Percentiles rank a stretch among this genome's conserved stretches.
phyloP scores from a whole-genome alignment of 2,329 filamentous ascomycete species.

The Fusarium napiforme region DNA sequence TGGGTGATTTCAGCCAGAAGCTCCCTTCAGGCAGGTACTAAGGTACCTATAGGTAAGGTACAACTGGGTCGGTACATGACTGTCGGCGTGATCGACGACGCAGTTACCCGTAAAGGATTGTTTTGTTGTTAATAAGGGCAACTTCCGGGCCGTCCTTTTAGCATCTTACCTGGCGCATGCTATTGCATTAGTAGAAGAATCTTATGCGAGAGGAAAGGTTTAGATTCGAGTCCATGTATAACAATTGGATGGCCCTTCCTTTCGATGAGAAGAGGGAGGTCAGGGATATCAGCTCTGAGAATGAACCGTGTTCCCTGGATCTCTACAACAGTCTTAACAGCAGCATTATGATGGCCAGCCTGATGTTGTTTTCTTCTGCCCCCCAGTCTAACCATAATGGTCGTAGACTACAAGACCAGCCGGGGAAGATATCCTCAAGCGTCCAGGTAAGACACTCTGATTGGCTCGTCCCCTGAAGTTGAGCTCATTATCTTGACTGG shows the following conservation, averaged over 20 bases:
- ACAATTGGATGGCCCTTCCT: slow-evolving; percentile 32
- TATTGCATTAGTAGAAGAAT: slow-evolving; percentile 22
- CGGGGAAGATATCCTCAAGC: slow-evolving; percentile 33
- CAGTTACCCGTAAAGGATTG: slow-evolving; percentile 32
- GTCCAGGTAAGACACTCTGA: slow-evolving; percentile 17
- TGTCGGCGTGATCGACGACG: slow-evolving; percentile 27
- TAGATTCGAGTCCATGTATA: slow-evolving; percentile 28
- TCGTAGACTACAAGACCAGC: slow-evolving; percentile 1
- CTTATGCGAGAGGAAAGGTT: neutral
- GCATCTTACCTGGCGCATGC: neutral
- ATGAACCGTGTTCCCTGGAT: slow-evolving; percentile 28
- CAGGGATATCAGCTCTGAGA: slow-evolving; percentile 9
- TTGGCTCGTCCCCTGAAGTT: slow-evolving; percentile 5
- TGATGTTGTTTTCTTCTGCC: slow-evolving; percentile 7
- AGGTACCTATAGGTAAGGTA: neutral
- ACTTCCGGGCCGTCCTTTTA: slow-evolving; percentile 6
- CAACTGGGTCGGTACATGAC: neutral
- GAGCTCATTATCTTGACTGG: slow-evolving; percentile 1
- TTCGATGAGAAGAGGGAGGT: slow-evolving; percentile 3
- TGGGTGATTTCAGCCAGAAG: slow-evolving; percentile 1
- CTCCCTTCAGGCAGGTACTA: neutral
- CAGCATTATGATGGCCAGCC: neutral
- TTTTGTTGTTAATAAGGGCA: slow-evolving; percentile 1
- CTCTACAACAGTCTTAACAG: neutral
- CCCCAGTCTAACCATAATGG: slow-evolving; percentile 3